Base-by-base conservation (phyloP, 2,329 filamentous ascomycete genomes). In the Bimuria novae-zelandiae region DNA sequence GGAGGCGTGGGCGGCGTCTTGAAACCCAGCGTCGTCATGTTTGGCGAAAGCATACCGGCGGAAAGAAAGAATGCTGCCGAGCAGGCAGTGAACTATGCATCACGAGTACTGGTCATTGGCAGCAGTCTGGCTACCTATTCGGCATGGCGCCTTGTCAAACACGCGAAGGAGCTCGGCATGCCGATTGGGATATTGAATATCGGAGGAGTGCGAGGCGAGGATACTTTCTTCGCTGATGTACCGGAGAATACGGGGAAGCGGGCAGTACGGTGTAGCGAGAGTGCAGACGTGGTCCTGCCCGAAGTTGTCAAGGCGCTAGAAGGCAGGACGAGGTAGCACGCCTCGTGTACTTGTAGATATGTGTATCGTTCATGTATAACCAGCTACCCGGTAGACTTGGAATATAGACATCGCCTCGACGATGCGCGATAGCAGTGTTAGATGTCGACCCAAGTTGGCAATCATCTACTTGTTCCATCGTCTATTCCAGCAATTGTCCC, bases 11-110 rank as follows among this genome's bases (percentile, higher is more conserved):
- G 86, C 0, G 94, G 93, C 2, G 85, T 97, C 32, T 73, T 99
- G 50, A 97, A 97, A 69, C 94, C 94, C 3, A 90, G 90, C 0
- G 92, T 99, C 2, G 87, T 92, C 64, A 97, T 97, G 91, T 97
- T 97, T 71, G 94, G 94, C 14, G 94, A 97, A 75, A 92, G 85
- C 54, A 96, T 97, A 44, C 79, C 84, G 0, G 73, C 76, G 1
- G 66, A 76, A 1, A 86, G 92, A 30, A 97, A 95, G 72, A 73
- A 77, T 1, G 86, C 85, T 0, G 93, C 92, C 1, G 92, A 97
- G 68, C 77, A 84, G 23, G 89, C 89, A 11, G 85, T 97, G 44
- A 90, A 97, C 65, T 81, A 82, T 23, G 89, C 71, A 16, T 86
- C 85, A 5, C 84, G 85, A 54, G 75, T 97, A 30, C 78, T 97